Conservation (phyloP, 176 grass and related monocot species). For the Rhynchospora breviuscula region DNA sequence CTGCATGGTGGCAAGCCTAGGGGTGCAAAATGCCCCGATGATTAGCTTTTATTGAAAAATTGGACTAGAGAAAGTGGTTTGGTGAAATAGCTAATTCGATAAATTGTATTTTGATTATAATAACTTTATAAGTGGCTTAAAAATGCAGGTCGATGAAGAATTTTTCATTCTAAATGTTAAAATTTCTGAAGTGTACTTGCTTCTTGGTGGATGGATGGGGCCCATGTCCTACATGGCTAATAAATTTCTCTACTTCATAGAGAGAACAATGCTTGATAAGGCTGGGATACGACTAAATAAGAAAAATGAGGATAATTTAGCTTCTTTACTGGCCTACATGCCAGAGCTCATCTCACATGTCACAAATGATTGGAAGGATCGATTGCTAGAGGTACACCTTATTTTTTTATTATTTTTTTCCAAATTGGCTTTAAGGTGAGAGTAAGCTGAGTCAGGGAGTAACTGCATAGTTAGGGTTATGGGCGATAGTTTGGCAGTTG, state of each 20-base stretch:
- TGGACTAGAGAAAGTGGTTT: not conserved
- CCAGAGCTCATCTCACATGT: conserved; percentile 46
- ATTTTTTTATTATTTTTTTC: conserved; percentile 19
- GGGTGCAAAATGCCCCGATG: not conserved
- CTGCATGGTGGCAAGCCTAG: not conserved
- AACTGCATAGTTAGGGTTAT: not conserved
- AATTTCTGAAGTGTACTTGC: conserved; percentile 66
- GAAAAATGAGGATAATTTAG: conserved; percentile 50
- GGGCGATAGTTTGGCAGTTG: not conserved
- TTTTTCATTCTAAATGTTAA: conserved; percentile 57
- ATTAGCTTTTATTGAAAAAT: not conserved
- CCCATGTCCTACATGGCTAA: conserved; percentile 35
- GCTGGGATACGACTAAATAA: conserved; percentile 39
- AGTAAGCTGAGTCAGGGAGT: not conserved
- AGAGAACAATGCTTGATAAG: conserved; percentile 6
- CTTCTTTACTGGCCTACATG: conserved; percentile 38
- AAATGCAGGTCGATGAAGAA: conserved; percentile 59
- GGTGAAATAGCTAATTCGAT: not conserved
- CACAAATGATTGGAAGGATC: conserved; percentile 37
- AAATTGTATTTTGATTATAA: not conserved
- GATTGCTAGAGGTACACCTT: conserved; percentile 48
- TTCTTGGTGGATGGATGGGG: conserved; percentile 39
- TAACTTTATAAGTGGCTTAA: not conserved
- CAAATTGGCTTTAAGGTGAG: not conserved
- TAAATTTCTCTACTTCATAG: conserved; percentile 53